Base-by-base conservation (phyloP, 73 alveolate genomes). In the Uronychia setigera region DNA sequence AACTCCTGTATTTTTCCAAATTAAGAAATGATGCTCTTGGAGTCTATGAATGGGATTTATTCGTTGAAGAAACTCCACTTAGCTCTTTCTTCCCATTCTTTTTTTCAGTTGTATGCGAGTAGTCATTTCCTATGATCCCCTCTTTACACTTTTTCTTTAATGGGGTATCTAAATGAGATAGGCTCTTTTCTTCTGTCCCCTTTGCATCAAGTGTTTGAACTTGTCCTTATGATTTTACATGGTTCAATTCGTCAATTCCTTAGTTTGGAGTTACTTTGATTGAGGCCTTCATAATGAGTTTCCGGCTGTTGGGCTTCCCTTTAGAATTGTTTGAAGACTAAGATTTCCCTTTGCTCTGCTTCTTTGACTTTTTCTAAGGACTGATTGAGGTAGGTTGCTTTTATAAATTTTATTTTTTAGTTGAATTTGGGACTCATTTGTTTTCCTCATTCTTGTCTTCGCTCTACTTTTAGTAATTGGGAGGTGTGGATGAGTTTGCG, bases 301-400 rank as follows among this genome's bases (percentile, higher is more conserved):
- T 46, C 19, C 19, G 5, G 67, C 19, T 46, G 67, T 46, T 46
- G 67, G 19, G 67, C 67, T 46, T 5, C 67, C 67, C 67, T 46
- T 19, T 19, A 46, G 67, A n/a, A n/a, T n/a, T n/a, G n/a, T n/a
- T n/a, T n/a, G n/a, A n/a, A n/a, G n/a, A n/a, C n/a, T n/a, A n/a
- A n/a, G n/a, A n/a, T n/a, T n/a, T 46, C 67, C 67, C 67, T 46
- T 46, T 46, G 67, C 67, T 19, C 67, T 46, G 67, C 67, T 19
- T 46, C 67, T 19, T 46, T 46, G 5, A 5, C 19, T 46, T 19
- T 46, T 46, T 46, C 19, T 46, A 5, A 19, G 19, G 67, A 19
- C n/a, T 5, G 67, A 46, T 5, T 19, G 19, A 19, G n/a, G 5
- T 11, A 5, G 5, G n/a, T 46, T 5, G 67, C 67, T 46, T 5